Evolutionary conservation across 805 yeast species (phyloP).

Genomic region (Candida koratica): DNA sequence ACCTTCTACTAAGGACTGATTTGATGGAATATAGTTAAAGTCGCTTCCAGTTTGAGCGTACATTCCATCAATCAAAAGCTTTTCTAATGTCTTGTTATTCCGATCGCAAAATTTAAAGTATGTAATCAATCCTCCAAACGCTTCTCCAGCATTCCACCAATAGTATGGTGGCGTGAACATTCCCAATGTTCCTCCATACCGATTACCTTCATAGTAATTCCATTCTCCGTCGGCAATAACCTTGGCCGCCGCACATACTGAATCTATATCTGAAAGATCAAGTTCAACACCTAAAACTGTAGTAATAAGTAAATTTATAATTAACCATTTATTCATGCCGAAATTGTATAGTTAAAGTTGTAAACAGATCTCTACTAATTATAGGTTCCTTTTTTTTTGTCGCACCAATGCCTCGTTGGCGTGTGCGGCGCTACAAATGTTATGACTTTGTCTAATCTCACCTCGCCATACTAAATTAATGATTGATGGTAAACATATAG

Average conservation of each 20-base stretch:
- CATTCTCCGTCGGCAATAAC: slow-evolving; percentile 35
- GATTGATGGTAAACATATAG: not conserved
- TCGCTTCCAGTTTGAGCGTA: slow-evolving; percentile 41
- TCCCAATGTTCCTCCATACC: slow-evolving; percentile 44
- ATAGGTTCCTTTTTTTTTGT: slow-evolving; percentile 2
- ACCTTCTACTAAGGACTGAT: slow-evolving; percentile 46
- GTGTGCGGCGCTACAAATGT: not conserved
- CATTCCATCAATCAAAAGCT: slow-evolving; percentile 39
- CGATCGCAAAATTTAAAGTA: slow-evolving; percentile 37
- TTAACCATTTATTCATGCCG: slow-evolving; percentile 1
- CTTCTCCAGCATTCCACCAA: slow-evolving; percentile 55
- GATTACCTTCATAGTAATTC: slow-evolving; percentile 43
- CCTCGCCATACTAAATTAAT: not conserved
- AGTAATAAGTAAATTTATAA: not conserved
- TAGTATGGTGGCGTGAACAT: slow-evolving; percentile 44
- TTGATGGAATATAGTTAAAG: slow-evolving; percentile 42
- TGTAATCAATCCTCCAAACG: slow-evolving; percentile 45
- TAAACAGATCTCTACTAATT: slow-evolving; percentile 4
- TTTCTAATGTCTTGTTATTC: slow-evolving; percentile 16
- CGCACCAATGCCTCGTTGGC: slow-evolving; percentile 7
- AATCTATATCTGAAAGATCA: slow-evolving; percentile 34
- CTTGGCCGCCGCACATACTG: slow-evolving; percentile 41
- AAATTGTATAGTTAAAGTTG: too few species aligned
- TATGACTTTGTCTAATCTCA: not conserved
- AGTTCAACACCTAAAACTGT: slow-evolving; percentile 29